A percentile compares a stretch with the other conserved stretches of the same genome.
phyloP scores from a whole-genome alignment of 202 grass and related monocot genomes.

The Dendrocalamus latiflorus region DNA sequence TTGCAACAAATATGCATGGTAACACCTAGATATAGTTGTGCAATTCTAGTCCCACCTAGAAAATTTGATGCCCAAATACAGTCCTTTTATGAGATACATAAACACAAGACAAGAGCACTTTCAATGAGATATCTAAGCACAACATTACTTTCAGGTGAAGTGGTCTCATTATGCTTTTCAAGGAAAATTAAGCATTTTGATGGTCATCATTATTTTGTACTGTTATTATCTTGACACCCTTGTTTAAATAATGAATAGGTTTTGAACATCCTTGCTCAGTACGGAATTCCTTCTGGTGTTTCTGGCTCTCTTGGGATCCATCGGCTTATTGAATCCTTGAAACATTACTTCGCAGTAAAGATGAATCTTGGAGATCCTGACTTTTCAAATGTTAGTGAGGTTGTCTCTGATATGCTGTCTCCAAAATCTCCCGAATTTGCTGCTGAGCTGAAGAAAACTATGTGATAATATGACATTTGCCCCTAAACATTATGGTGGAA shows the following conservation, averaged over 20 bases:
- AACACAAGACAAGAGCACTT: background rate
- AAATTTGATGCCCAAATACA: background rate
- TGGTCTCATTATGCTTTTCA: background rate
- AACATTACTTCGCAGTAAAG: conserved; percentile 68
- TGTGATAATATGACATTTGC: conserved; percentile 76
- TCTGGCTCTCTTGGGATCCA: conserved; percentile 68
- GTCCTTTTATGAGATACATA: background rate
- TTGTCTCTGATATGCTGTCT: conserved; percentile 78
- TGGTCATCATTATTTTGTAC: background rate
- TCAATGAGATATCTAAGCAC: too few species aligned
- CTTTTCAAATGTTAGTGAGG: conserved; percentile 52
- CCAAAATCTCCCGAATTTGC: conserved; percentile 76
- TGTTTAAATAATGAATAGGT: conserved; percentile 37
- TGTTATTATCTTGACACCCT: background rate
- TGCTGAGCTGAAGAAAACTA: conserved; percentile 77
- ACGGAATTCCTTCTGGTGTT: conserved; percentile 62
- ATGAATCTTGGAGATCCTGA: conserved; percentile 84
- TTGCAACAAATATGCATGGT: background rate
- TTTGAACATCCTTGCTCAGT: conserved; percentile 87
- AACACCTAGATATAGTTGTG: background rate
- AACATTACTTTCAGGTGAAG: background rate
- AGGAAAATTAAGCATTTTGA: background rate
- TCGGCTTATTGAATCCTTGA: conserved; percentile 71
- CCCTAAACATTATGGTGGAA: conserved; percentile 70
- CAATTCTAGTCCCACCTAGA: background rate